Evolutionary conservation across 202 grass and related monocot genomes (phyloP).

Genomic region (Elaeis oleifera): DNA sequence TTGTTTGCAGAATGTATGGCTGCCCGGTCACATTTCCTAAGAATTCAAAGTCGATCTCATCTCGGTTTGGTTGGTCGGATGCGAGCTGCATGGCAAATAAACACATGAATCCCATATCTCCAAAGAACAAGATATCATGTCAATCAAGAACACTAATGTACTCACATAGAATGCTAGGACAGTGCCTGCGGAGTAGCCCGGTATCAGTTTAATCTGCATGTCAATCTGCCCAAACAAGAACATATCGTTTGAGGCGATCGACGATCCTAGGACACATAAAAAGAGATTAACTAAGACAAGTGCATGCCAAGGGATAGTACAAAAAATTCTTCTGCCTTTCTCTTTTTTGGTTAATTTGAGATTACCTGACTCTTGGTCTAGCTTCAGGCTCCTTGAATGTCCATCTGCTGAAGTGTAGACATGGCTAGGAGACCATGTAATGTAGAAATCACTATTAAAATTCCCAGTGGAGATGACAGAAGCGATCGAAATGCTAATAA

Average conservation of each 20-base stretch:
- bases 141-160: too few species aligned
- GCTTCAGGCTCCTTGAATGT: slow-evolving; percentile 23
- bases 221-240: slow-evolving; percentile 29
- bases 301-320: too few species aligned
- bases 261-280: slow-evolving; percentile 5
- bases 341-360: background rate
- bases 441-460: slow-evolving; percentile 27
- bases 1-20: slow-evolving; percentile 31
- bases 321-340: background rate
- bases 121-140: too few species aligned
- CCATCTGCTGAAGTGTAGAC: slow-evolving; percentile 20
- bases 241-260: slow-evolving; percentile 21
- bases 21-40: slow-evolving; percentile 25
- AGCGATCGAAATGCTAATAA: background rate
- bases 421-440: slow-evolving; percentile 27
- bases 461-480: slow-evolving; percentile 27
- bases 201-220: slow-evolving; percentile 33
- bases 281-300: background rate
- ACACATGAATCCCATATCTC: too few species aligned
- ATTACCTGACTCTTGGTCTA: slow-evolving; percentile 32
- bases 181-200: slow-evolving; percentile 25
- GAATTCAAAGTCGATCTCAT: slow-evolving; percentile 40
- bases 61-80: slow-evolving; percentile 22
- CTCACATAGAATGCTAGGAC: slow-evolving; percentile 32
- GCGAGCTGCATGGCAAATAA: background rate